These are phyloP conservation scores for Zygnema circumcarinatum DNA, from an alignment of 139 green algal species.

Conservation along the genomic window DNA sequence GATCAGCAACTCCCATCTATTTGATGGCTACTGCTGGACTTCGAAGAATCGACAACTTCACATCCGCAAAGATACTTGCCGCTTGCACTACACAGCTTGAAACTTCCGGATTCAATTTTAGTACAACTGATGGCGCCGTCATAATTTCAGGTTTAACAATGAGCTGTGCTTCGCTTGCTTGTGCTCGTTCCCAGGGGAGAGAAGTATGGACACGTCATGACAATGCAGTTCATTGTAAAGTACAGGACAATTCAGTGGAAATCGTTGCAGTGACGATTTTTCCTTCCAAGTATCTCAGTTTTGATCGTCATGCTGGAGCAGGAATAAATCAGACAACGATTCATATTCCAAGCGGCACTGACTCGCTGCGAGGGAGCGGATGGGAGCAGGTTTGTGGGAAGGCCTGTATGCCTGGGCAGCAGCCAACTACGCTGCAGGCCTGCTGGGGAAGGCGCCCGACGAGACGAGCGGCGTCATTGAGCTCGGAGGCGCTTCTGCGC, in stretches of 20 bases:
- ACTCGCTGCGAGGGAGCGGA: no score
- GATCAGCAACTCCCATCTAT: conserved; percentile 34
- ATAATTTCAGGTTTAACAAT: conserved; percentile 45
- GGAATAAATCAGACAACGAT: no score
- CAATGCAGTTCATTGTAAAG: no score
- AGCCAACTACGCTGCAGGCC: conserved; percentile 41
- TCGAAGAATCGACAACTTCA: conserved; percentile 2
- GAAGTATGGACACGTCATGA: no score
- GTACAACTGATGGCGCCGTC: not conserved
- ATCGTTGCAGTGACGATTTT: no score
- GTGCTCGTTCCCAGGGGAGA: no score
- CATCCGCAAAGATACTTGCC: conserved; percentile 20
- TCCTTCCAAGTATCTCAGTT: no score
- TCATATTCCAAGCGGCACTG: no score
- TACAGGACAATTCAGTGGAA: no score
- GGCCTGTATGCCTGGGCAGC: conserved; percentile 52
- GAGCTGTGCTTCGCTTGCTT: no score
- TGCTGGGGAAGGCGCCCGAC: conserved; percentile 7
- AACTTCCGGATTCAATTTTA: conserved; percentile 39
- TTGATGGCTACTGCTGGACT: conserved; percentile 57
- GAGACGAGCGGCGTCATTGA: conserved; percentile 42
- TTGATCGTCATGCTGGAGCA: no score
- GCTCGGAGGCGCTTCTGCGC: conserved; percentile 50
- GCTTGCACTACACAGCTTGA: conserved; percentile 32
- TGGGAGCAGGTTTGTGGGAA: conserved; percentile 31